Percentiles rank a stretch among this genome's conserved stretches.
Evolutionary conservation across 108 stramenopile species (phyloP).

Genomic region (Fragilaria crotonensis): DNA sequence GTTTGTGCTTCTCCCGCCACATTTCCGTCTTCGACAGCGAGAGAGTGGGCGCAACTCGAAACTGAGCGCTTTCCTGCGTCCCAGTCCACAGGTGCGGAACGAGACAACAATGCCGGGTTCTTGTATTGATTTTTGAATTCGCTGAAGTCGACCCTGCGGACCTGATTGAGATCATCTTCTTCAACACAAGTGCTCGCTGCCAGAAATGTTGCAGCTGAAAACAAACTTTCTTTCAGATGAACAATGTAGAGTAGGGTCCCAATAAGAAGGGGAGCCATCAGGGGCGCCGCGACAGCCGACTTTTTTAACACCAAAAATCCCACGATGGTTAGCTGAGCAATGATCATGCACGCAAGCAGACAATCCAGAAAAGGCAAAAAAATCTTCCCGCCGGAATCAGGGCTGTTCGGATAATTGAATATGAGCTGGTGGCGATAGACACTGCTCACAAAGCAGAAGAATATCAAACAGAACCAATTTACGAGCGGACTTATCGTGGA

Average conservation of each 20-base stretch:
- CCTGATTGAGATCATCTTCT: conserved; percentile 20
- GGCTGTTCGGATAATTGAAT: conserved; percentile 50
- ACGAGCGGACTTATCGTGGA: conserved; percentile 51
- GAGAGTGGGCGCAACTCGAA: too few relatives aligned
- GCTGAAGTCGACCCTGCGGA: conserved; percentile 21
- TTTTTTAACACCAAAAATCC: conserved; percentile 36
- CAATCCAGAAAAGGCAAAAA: conserved; percentile 40
- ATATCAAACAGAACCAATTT: conserved; percentile 30
- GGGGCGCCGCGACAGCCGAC: conserved; percentile 28
- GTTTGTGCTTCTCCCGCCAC: too few relatives aligned
- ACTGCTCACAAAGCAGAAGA: conserved; percentile 40
- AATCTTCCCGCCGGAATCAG: conserved; percentile 60
- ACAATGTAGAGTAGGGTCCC: conserved; percentile 36
- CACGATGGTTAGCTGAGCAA: conserved; percentile 42
- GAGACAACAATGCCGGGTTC: conserved; percentile 33
- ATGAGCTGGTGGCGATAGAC: conserved; percentile 59
- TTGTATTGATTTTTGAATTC: conserved; percentile 24
- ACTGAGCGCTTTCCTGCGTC: too few relatives aligned
- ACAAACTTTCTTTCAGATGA: conserved; percentile 52
- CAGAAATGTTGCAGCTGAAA: conserved; percentile 32
- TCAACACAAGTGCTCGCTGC: conserved; percentile 28
- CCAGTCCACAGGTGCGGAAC: conserved; percentile 25
- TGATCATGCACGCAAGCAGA: conserved; percentile 37
- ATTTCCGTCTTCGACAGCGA: too few relatives aligned
- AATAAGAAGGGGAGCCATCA: conserved; percentile 44